Conservation (phyloP, 169 alveolate genomes). For the Cryptosporidium meleagridis region DNA sequence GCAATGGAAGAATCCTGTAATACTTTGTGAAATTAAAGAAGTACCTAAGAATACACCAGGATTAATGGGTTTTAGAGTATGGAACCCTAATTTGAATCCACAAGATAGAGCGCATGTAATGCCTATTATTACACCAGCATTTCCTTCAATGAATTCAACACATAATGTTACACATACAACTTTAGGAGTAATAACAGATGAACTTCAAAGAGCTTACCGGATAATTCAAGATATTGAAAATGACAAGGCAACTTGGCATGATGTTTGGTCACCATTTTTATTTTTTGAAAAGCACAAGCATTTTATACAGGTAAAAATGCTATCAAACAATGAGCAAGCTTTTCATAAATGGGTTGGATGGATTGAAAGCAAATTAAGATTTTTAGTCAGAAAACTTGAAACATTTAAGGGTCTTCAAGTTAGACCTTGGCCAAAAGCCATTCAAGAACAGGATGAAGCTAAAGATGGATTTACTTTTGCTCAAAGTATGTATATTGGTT, state of each 20-base stretch:
- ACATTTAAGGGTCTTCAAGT: constrained; percentile 81
- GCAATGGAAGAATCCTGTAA: constrained; percentile 91
- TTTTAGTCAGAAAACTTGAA: constrained; percentile 84
- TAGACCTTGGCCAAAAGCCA: constrained; percentile 84
- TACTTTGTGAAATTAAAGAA: constrained; percentile 88
- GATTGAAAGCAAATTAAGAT: constrained; percentile 86
- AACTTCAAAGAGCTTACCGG: constrained; percentile 86
- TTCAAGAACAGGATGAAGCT: constrained; percentile 45
- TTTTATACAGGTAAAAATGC: constrained; percentile 83
- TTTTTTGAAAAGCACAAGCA: constrained; percentile 84
- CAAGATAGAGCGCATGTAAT: constrained; percentile 92
- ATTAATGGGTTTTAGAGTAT: constrained; percentile 88
- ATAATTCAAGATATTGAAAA: constrained; percentile 77
- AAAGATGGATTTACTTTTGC: constrained; percentile 65
- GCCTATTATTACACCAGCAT: constrained; percentile 98
- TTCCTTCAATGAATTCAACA: constrained; percentile 97
- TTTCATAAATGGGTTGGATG: constrained; percentile 84
- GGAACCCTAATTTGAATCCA: constrained; percentile 91
- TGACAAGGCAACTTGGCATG: constrained; percentile 79
- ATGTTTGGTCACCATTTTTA: constrained; percentile 81
- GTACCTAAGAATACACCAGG: constrained; percentile 86
- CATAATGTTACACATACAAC: constrained; percentile 94
- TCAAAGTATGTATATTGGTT: constrained; percentile 72
- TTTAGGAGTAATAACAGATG: constrained; percentile 92
- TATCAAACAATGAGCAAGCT: constrained; percentile 83